Evolutionary conservation across 306 rosid species (phyloP).

Genomic region (Rubus idaeus): DNA sequence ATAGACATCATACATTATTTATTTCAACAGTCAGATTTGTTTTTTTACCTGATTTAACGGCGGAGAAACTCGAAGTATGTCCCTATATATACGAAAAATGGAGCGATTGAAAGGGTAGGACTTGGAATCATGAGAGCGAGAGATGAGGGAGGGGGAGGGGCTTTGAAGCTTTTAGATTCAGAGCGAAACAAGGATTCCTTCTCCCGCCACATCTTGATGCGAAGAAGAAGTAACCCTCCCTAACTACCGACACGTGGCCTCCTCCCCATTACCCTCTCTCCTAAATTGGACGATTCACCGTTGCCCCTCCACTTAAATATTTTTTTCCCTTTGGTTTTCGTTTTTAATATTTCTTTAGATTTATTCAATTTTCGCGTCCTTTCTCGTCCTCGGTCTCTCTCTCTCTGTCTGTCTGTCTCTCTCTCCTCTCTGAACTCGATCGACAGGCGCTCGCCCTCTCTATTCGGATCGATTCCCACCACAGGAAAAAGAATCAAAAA

Average conservation of each 20-base stretch:
- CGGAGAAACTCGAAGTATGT: too few relatives aligned
- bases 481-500: slow-evolving; percentile 17
- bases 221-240: slow-evolving; percentile 26
- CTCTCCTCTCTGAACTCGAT: slow-evolving; percentile 49
- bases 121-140: neutral
- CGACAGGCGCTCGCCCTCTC: slow-evolving; percentile 52
- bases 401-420: neutral
- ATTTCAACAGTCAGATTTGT: neutral
- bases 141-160: neutral
- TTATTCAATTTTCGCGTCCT: slow-evolving; percentile 17
- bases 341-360: slow-evolving; percentile 1
- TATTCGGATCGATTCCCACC: slow-evolving; percentile 52
- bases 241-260: slow-evolving; percentile 50
- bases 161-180: neutral
- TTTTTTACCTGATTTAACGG: neutral
- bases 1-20: neutral
- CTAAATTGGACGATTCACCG: slow-evolving; percentile 39
- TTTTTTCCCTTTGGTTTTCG: neutral
- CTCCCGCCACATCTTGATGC: slow-evolving; percentile 60
- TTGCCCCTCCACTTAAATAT: slow-evolving; percentile 16
- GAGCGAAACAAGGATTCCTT: slow-evolving; percentile 24
- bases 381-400: slow-evolving; percentile 12
- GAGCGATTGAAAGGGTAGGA: neutral
- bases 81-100: neutral
- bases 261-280: slow-evolving; percentile 20